Evolutionary conservation across 2,329 filamentous ascomycete species (phyloP), one percentile per base, ranked within the genome.

Genomic region (Leptographium galeiforme): DNA sequence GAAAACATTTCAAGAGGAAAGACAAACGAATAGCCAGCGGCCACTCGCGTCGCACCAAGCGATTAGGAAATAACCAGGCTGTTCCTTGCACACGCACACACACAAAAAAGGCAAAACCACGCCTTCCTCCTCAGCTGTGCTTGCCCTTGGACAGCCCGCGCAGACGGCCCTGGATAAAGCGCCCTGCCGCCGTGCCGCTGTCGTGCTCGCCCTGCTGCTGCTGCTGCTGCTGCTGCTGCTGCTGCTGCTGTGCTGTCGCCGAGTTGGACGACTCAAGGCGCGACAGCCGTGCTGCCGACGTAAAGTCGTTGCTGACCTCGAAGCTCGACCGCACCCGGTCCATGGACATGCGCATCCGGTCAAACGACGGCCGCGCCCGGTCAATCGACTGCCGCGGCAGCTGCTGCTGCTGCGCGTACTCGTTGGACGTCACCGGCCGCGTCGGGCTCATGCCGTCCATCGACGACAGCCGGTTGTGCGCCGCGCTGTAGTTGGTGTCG

Each of bases 241-340:
- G 46, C 30, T 32, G 12, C 51, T 44, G 16, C 14, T 25, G 39
- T 32, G 12, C 51, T 44, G 16, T 8, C 36, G 39, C 39, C 55
- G 76, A 82, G 53, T 81, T 78, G 50, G 75, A 80, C 30, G 86
- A 90, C 71, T 96, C 93, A 59, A 95, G 81, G 57, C 89, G 79
- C 48, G 84, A 84, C 59, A 98, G 71, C 64, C 91, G 82, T 40
- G 89, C 89, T 14, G 90, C 90, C 33, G 87, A 90, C 0, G 91
- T 95, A 63, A 96, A 95, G 62, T 97, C 93, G 62, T 82, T 86
- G 66, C 84, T 93, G 40, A 81, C 82, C 68, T 96, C 91, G 65
- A 89, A 95, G 66, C 87, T 91, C 12, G 85, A 78, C 60, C 89
- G 78, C 18, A 88, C 80, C 32, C 85, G 82, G 63, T 97, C 93